phyloP scores from a whole-genome alignment of 345 rosid genomes.

The Ceriops decandra region DNA sequence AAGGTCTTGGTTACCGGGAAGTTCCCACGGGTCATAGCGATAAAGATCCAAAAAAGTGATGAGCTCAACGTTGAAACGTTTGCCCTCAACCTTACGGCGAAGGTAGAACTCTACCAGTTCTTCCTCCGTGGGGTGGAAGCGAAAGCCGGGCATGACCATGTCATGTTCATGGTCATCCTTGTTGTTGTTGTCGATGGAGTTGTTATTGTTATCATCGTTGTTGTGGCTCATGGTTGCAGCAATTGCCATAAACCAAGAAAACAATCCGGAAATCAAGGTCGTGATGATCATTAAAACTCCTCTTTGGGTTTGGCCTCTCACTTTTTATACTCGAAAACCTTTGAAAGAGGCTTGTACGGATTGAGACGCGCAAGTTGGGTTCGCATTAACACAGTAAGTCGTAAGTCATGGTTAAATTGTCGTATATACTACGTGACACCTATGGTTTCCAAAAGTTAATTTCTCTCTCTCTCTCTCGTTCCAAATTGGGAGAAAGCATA shows the following conservation, averaged over 20 bases:
- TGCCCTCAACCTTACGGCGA: conserved; percentile 99
- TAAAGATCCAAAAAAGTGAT: conserved; percentile 98
- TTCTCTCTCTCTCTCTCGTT: background rate
- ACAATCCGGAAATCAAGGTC: background rate
- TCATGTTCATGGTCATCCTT: conserved; percentile 81
- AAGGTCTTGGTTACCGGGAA: conserved; percentile 64
- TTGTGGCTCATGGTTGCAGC: conserved; percentile 58
- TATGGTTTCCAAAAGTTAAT: background rate
- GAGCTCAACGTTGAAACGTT: conserved; percentile 94
- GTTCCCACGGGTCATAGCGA: conserved; percentile 99
- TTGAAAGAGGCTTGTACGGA: conserved; percentile 19
- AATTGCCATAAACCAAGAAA: conserved; percentile 54
- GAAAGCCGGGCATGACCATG: conserved; percentile 97
- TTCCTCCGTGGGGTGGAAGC: conserved; percentile 99
- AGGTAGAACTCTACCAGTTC: conserved; percentile 99
- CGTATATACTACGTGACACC: background rate
- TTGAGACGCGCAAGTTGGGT: conserved; percentile 27
- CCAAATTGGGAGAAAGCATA: background rate
- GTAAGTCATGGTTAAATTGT: conserved; percentile 12
- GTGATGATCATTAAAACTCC: conserved; percentile 1
- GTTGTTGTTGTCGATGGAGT: conserved; percentile 19
- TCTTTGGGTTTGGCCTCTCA: conserved; percentile 6
- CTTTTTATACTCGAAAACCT: conserved; percentile 24
- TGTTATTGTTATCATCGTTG: conserved; percentile 21
- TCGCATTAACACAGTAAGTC: background rate